Evolutionary conservation across 495 filamentous ascomycete genomes (phyloP), one percentile per base, ranked within the genome.

Genomic region (Amphirosellinia nigrospora): DNA sequence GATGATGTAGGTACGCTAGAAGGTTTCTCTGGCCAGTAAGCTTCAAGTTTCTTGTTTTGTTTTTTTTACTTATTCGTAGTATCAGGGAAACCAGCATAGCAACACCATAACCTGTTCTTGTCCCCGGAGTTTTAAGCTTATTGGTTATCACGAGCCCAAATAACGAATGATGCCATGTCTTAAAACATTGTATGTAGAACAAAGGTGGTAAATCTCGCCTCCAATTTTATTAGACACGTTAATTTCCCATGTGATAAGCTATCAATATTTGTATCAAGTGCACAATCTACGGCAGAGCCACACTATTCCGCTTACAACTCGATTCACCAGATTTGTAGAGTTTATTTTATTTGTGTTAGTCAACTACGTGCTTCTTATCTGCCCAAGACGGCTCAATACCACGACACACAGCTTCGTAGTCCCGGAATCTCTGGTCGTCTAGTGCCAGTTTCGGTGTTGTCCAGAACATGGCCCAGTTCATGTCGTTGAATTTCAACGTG

Each of bases 401-500:
- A 71, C 88, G 85, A 82, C 95, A 98, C 38, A 97, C 92, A 56
- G 82, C 87, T 77, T 94, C 92, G 78, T 97, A 98, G 71, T 96
- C 93, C 66, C 77, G 74, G 75, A 96, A 94, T 69, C 82, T 85
- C 74, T 84, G 81, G 34, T 84, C 79, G 39, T 84, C 79, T 67
- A 83, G 71, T 46, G 78, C 78, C 70, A 83, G 71, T 55, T 87
- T 89, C 16, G 89, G 87, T 3, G 91, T 94, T 1, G 95, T 99
- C 95, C 95, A 99, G 67, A 99, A 98, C 94, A 97, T 97, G 4
- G 95, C 92, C 95, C 95, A 99, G 69, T 89, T 90, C 72, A 85
- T 91, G 28, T 85, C 89, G 1, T 87, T 84, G 39, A 99, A 78
- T 80, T 96, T 96, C 83, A 90, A 91, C 34, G 89, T 92, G 0